Evolutionary conservation across 768 basidiomycete species (phyloP).

Genomic region (Clitopilus passeckerianus): DNA sequence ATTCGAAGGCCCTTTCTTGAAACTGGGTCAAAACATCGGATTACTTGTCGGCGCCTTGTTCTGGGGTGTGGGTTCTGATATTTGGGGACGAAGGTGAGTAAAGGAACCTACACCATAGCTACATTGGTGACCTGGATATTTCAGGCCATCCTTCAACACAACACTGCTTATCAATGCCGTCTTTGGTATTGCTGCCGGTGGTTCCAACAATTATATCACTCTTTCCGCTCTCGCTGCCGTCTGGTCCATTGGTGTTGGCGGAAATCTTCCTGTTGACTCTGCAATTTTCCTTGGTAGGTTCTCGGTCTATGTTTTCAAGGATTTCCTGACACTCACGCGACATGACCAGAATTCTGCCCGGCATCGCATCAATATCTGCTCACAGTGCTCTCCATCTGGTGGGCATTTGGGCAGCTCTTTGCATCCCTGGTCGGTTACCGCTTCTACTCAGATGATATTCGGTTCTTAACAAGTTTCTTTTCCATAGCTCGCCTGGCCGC

Average conservation of each 20-base stretch:
- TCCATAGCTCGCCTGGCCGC: conserved; percentile 64
- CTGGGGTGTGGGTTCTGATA: conserved; percentile 64
- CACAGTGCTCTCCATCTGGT: conserved; percentile 74
- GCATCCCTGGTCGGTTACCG: conserved; percentile 32
- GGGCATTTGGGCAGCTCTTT: conserved; percentile 72
- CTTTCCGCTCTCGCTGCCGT: conserved; percentile 49
- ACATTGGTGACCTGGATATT: not conserved
- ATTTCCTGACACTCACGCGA: not conserved
- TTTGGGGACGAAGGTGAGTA: conserved; percentile 63
- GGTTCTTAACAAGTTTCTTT: not conserved
- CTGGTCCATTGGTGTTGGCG: conserved; percentile 68
- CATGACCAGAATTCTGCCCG: conserved; percentile 56
- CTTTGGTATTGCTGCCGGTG: conserved; percentile 62
- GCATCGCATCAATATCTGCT: conserved; percentile 71
- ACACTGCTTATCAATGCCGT: conserved; percentile 64
- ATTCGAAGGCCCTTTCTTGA: conserved; percentile 56
- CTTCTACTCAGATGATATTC: not conserved
- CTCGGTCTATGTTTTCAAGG: not conserved
- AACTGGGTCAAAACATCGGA: conserved; percentile 69
- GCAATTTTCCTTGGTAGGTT: conserved; percentile 66
- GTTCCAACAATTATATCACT: conserved; percentile 45
- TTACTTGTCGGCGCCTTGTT: conserved; percentile 64
- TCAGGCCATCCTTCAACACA: conserved; percentile 62
- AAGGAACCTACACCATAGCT: too few relatives aligned
- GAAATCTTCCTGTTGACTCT: conserved; percentile 65